Percentiles rank a stretch among this genome's conserved stretches.
phyloP scores from a whole-genome alignment of 345 rosid genomes.

The Salix suchowensis region DNA sequence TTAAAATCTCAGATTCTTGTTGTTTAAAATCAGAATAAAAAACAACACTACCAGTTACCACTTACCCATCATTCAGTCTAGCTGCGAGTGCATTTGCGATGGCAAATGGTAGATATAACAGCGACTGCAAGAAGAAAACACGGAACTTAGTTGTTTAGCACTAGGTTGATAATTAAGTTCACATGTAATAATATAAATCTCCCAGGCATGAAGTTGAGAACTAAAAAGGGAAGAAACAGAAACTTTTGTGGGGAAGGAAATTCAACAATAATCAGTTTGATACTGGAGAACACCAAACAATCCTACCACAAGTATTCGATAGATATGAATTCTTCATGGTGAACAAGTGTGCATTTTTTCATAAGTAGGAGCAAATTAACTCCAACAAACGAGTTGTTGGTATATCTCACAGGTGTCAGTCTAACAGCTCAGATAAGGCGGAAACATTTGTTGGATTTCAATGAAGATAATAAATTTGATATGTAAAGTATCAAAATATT shows the following conservation, averaged over 20 bases:
- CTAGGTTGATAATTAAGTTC: conserved; percentile 1
- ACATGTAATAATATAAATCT: not conserved
- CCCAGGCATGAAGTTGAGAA: not conserved
- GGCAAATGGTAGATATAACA: conserved; percentile 87
- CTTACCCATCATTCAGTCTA: conserved; percentile 89
- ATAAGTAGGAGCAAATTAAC: not conserved
- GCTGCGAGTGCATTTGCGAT: conserved; percentile 93
- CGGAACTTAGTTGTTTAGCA: conserved; percentile 1
- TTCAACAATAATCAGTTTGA: not conserved
- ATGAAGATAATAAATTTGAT: not conserved
- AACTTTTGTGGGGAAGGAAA: not conserved
- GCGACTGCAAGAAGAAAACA: conserved; percentile 50
- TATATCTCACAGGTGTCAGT: not conserved
- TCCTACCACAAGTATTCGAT: not conserved
- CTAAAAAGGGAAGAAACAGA: not conserved
- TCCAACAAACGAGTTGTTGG: not conserved
- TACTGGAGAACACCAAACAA: not conserved
- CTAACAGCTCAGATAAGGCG: not conserved
- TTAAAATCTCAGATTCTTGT: not conserved
- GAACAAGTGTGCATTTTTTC: not conserved
- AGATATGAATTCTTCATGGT: not conserved
- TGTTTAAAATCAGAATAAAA: not conserved
- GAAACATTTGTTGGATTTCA: not conserved
- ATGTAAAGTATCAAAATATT: not conserved
- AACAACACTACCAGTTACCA: conserved; percentile 3